These are phyloP conservation scores for Rostrohypoxylon terebratum DNA, from an alignment of 495 filamentous ascomycete species.

Conservation along the genomic window DNA sequence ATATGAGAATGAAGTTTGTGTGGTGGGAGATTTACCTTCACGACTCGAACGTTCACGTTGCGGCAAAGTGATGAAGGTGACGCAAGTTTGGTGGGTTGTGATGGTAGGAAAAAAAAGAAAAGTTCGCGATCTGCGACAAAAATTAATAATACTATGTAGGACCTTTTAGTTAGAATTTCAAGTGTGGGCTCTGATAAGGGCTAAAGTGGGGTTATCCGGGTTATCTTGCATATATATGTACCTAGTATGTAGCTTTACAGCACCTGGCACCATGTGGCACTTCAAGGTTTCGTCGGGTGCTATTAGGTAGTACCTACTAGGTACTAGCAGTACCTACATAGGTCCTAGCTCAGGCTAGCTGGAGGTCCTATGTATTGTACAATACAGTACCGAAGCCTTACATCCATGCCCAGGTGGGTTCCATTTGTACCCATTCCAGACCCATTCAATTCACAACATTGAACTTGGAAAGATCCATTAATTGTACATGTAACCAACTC, in stretches of 20 bases:
- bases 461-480: too few relatives aligned
- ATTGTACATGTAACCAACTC: too few relatives aligned
- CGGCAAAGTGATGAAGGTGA: slow-evolving; percentile 86
- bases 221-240: background rate
- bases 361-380: too few relatives aligned
- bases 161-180: background rate
- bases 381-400: too few relatives aligned
- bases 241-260: slow-evolving; percentile 4
- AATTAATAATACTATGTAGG: slow-evolving; percentile 15
- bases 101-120: slow-evolving; percentile 18
- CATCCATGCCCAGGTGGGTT: too few relatives aligned
- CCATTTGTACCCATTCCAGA: background rate
- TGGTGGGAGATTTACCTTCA: slow-evolving; percentile 60
- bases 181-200: slow-evolving; percentile 45
- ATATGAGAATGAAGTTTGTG: slow-evolving; percentile 5
- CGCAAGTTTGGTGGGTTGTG: slow-evolving; percentile 26
- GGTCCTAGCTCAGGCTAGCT: too few relatives aligned
- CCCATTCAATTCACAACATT: background rate
- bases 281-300: background rate
- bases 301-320: background rate
- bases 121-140: slow-evolving; percentile 24
- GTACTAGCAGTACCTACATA: background rate
- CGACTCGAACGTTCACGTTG: slow-evolving; percentile 74
- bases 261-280: background rate
- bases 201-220: slow-evolving; percentile 12